Conservation (phyloP, 2,329 filamentous ascomycete genomes). For the Fusarium zealandicum region DNA sequence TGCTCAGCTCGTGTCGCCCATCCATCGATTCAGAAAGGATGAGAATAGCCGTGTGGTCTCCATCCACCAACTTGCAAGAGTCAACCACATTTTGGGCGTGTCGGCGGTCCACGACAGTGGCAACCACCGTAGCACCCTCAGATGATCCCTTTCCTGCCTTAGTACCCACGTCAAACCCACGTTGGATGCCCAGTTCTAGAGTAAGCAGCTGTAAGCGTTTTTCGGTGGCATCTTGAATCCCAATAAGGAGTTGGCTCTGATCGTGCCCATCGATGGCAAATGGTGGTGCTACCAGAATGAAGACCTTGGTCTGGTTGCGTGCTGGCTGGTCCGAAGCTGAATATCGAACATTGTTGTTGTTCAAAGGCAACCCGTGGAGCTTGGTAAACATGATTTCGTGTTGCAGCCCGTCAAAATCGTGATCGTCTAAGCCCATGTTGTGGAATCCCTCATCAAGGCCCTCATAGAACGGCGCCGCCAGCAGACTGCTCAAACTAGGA, state of each 20-base stretch:
- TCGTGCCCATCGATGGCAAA: slow-evolving; percentile 62
- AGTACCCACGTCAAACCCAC: slow-evolving; percentile 41
- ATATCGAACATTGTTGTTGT: slow-evolving; percentile 67
- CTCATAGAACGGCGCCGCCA: slow-evolving; percentile 73
- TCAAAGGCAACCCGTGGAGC: slow-evolving; percentile 70
- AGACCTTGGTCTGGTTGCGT: slow-evolving; percentile 66
- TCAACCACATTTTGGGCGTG: slow-evolving; percentile 74
- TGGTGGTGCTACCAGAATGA: slow-evolving; percentile 68
- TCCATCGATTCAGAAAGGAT: slow-evolving; percentile 71
- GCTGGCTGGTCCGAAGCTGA: slow-evolving; percentile 62
- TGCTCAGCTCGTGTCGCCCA: slow-evolving; percentile 70
- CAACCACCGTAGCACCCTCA: slow-evolving; percentile 36
- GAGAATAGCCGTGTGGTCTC: slow-evolving; percentile 71
- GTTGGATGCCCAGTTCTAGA: slow-evolving; percentile 61
- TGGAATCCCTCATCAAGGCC: slow-evolving; percentile 76
- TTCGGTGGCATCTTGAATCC: slow-evolving; percentile 73
- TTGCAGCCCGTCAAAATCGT: slow-evolving; percentile 73
- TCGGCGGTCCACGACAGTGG: slow-evolving; percentile 56
- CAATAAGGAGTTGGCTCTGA: slow-evolving; percentile 66
- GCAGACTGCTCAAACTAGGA: slow-evolving; percentile 65
- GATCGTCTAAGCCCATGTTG: slow-evolving; percentile 75
- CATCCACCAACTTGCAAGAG: slow-evolving; percentile 74
- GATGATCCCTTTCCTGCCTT: slow-evolving; percentile 33
- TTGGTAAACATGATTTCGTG: slow-evolving; percentile 77
- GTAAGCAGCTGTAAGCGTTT: slow-evolving; percentile 73